Base-by-base conservation (phyloP, 1,284 basidiomycete species). In the Volvariella volvacea region DNA sequence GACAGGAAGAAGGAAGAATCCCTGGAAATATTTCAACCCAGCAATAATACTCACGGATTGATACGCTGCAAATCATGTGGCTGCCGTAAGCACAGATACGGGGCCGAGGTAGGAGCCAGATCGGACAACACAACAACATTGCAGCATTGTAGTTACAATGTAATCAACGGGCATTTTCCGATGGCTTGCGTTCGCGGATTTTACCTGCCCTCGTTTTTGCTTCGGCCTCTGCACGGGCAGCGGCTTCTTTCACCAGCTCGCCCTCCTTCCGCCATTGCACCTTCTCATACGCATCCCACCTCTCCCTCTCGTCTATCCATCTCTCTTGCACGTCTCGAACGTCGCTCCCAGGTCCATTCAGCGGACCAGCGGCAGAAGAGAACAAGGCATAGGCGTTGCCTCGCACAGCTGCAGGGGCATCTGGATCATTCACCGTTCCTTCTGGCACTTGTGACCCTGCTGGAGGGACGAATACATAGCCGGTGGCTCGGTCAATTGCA, bases 251-350 rank as follows among this genome's bases (percentile, higher is more conserved):
- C 2, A 65, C 50, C 19, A 59, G 48, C 51, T 73, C 70, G 1
- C 68, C 86, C 58, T 88, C 85, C 34, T 66, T 67, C 47, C 78
- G 66, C 85, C 86, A 88, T 52, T 83, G 73, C 49, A 51, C 70
- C 56, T 71, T 78, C 64, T 96, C 89, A 52, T 69, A 83, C 32
- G 78, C 83, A 60, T 93, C 89, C 64, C 80, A 93, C 41, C 77
- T 76, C 28, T 88, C 85, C 48, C 71, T 74, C 4, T 81, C 78
- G 53, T 92, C 88, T 16, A 92, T 64, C 90, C 90, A 95, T 32
- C 92, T 70, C 58, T 95, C 92, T 60, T 96, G 92, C 3, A 93
- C 78, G 55, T 93, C 90, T 20, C 79, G 68, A 10, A 89, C 71
- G 53, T 88, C 80, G 38, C 74, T 74, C 25, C 71, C 68, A 1